Evolutionary conservation across 2,329 filamentous ascomycete genomes (phyloP), one percentile per base, ranked within the genome.

Genomic region (Fusarium sp.): DNA sequence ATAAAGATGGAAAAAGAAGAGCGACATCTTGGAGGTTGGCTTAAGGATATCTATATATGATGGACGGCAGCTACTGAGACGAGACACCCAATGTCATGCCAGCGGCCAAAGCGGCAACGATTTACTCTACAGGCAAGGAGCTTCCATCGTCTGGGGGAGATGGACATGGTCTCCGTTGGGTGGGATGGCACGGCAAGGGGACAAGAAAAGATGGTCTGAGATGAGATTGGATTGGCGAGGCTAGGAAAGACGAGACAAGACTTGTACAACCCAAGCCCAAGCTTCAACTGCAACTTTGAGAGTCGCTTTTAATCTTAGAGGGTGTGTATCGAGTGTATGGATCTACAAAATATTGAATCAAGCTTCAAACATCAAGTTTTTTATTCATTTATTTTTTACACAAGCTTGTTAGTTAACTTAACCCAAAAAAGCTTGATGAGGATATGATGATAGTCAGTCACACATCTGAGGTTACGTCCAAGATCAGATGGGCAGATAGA

Each of bases 141-240:
- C 51, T 64, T 46, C 33, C 55, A 44, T 30, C 34, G n/a, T 58
- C 65, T 57, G 61, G 57, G 51, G 60, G 44, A 62, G 50, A 60
- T 52, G 58, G 41, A 52, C 42, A 28, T 46, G 37, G 38, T 26
- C 26, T 13, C 42, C 59, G 57, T 33, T 62, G 53, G 59, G 62
- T 62, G 68, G 68, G 61, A 67, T 70, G 67, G 61, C 8, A 16
- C 47, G 36, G 54, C 38, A 61, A 47, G 53, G 57, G 55, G 41
- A 60, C 13, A 55, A 57, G 55, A 8, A n/a, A 30, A 45, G 41
- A 69, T 70, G 66, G 65, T 60, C 59, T 66, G 71, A 66, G 73
- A 69, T 69, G 66, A 71, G 65, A 69, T 75, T 70, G 71, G 70
- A 70, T 69, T 72, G 67, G 59, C 57, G 58, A 69, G 61, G 53